Evolutionary conservation across 768 basidiomycete species (phyloP), one percentile per base, ranked within the genome.

Genomic region (Termitomyces sp.): DNA sequence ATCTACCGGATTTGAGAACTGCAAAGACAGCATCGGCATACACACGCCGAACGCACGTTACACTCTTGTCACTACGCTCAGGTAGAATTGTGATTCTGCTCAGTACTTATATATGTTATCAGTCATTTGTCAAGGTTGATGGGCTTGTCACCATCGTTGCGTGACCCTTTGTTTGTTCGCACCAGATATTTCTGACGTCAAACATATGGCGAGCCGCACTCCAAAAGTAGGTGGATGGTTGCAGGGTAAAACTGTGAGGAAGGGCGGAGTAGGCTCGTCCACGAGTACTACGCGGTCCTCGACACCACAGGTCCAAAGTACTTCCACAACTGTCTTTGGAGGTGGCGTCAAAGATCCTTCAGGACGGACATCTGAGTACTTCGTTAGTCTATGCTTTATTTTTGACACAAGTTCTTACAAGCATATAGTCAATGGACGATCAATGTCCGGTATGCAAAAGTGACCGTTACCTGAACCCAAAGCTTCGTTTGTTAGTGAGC

Each of bases 401-500:
- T 24, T 47, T 13, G 20, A 45, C 26, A 39, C n/a, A 34, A 59
- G 34, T 26, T 56, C 44, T 56, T 47, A 28, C 26, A 12, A 50
- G 18, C 51, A 16, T 8, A 18, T 51, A 92, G 90, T 86, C 87
- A 26, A 90, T 90, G 83, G 89, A 92, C 60, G 97, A 99, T 70
- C 87, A 91, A 69, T 99, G 97, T 75, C 96, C 96, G 0, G 90
- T 98, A 2, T 98, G 97, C 79, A 94, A 94, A 72, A 94, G 92
- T 41, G 97, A 99, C 70, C 78, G 96, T 54, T 98, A 97, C 69
- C 78, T 97, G 58, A 97, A 98, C 66, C 93, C 94, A 22, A 96
- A 95, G 67, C 77, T 99, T 34, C 85, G 96, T 44, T 79, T 99
- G 39, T 82, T 98, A 50, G 94, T 99, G 64, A 94, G 92, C 71